phyloP scores from a whole-genome alignment of 2,329 filamentous ascomycete genomes.

The Phaeoacremonium minimum region DNA sequence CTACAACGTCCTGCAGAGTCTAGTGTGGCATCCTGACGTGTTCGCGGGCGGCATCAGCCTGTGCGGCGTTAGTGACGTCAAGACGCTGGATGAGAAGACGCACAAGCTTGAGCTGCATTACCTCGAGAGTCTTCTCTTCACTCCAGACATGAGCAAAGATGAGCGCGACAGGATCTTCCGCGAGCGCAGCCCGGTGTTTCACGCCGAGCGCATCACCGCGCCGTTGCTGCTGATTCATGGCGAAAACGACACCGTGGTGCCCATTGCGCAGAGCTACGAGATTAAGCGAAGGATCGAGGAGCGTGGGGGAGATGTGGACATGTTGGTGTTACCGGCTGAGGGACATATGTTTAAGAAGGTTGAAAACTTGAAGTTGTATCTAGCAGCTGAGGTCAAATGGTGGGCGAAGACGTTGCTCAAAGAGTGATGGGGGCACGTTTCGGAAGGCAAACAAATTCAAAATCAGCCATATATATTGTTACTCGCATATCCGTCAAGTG shows the following conservation, averaged over 20 bases:
- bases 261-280: constrained; percentile 48
- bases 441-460: too few relatives aligned
- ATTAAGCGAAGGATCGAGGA: constrained; percentile 41
- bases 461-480: too few relatives aligned
- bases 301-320: constrained; percentile 36
- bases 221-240: constrained; percentile 55
- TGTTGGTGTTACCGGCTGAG: constrained; percentile 44
- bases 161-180: constrained; percentile 35
- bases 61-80: constrained; percentile 48
- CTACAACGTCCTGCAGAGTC: constrained; percentile 45
- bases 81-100: constrained; percentile 37
- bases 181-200: constrained; percentile 43
- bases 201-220: constrained; percentile 40
- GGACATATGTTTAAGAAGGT: constrained; percentile 44
- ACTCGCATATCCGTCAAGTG: too few relatives aligned
- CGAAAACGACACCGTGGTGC: constrained; percentile 51
- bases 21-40: constrained; percentile 37
- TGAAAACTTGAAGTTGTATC: constrained; percentile 29
- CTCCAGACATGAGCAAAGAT: constrained; percentile 24
- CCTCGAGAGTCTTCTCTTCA: constrained; percentile 36
- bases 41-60: constrained; percentile 46
- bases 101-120: constrained; percentile 56
- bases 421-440: too few relatives aligned
- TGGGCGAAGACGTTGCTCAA: constrained; percentile 34
- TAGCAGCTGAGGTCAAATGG: constrained; percentile 42